These are phyloP conservation scores for Asclepias syriaca DNA, from an alignment of 257 asterid genomes.

Conservation along the genomic window DNA sequence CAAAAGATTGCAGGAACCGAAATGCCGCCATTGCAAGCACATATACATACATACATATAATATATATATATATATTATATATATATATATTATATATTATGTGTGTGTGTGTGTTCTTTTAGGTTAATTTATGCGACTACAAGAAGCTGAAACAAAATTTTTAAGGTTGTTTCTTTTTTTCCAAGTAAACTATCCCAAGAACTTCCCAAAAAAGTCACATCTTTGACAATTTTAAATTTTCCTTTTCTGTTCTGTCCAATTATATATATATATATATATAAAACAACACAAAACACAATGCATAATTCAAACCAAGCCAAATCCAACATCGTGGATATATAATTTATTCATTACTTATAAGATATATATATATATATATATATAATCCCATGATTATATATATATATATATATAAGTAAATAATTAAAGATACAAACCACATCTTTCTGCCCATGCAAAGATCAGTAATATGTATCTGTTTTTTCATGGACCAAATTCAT, in stretches of 20 bases:
- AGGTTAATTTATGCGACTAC: background rate
- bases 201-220: background rate
- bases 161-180: background rate
- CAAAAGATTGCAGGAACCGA: background rate
- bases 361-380: no score
- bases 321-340: background rate
- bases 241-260: background rate
- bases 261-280: no score
- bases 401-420: no score
- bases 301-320: no score
- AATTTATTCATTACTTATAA: background rate
- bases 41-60: no score
- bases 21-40: background rate
- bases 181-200: background rate
- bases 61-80: no score
- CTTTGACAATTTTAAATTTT: no score
- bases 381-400: background rate
- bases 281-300: no score
- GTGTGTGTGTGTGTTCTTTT: no score
- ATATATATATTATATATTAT: no score
- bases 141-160: background rate
- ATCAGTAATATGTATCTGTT: no score
- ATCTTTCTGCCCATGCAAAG: background rate
- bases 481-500: background rate
- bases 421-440: constrained; percentile 1